These are phyloP conservation scores for Coemansia sp. DNA, from an alignment of 192 early-diverging fungal species.

Conservation along the genomic window DNA sequence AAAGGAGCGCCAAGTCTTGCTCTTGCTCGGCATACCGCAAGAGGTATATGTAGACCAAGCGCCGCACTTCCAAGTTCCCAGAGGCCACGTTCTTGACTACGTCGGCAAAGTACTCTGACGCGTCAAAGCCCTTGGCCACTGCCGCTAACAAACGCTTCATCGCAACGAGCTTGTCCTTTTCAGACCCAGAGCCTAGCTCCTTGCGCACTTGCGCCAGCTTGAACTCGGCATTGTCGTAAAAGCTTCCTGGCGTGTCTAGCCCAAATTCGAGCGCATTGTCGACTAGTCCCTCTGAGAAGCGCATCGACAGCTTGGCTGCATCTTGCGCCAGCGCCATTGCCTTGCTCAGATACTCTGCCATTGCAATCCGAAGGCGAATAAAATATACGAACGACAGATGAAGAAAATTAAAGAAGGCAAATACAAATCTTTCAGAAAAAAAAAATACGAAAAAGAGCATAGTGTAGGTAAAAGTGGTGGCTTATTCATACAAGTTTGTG, in stretches of 20 bases:
- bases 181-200: slow-evolving; percentile 79
- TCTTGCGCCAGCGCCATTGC: slow-evolving; percentile 74
- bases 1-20: slow-evolving; percentile 92
- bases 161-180: slow-evolving; percentile 92
- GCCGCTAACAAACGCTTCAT: slow-evolving; percentile 91
- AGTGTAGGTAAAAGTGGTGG: neutral
- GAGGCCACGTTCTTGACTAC: slow-evolving; percentile 99
- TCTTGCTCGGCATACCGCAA: slow-evolving; percentile 95
- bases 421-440: neutral
- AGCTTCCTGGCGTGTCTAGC: slow-evolving; percentile 71
- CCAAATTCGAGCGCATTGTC: slow-evolving; percentile 90
- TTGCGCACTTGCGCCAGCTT: slow-evolving; percentile 75
- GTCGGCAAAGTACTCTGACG: slow-evolving; percentile 88
- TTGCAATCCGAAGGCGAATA: slow-evolving; percentile 1
- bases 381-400: neutral
- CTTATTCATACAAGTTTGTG: neutral
- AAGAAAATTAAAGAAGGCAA: neutral
- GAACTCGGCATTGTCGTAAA: slow-evolving; percentile 92
- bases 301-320: slow-evolving; percentile 79
- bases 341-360: slow-evolving; percentile 67
- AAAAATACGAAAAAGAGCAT: neutral
- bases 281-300: slow-evolving; percentile 81
- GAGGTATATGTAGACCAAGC: slow-evolving; percentile 97
- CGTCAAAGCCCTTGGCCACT: slow-evolving; percentile 89
- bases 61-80: slow-evolving; percentile 84